Base-by-base conservation (phyloP, 129 eudicot genomes). In the Artemisia annua region DNA sequence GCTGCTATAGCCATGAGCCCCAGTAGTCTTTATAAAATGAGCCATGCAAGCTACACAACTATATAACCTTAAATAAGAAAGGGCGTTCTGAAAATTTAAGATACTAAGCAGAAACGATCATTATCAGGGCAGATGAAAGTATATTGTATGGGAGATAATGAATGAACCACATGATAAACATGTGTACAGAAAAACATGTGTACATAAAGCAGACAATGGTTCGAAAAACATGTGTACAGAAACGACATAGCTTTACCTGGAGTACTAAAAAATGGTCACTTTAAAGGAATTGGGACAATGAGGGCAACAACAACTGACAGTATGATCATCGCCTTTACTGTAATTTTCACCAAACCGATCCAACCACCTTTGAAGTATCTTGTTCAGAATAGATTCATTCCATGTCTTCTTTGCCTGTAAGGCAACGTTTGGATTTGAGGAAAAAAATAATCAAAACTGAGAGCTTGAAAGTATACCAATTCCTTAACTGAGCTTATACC, bases 201-300 rank as follows among this genome's bases (percentile, higher is more conserved):
- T 5, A 30, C 35, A 3, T 5, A 32, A 32, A 32, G 43, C 43
- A 32, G 6, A 32, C 0, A 32, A 32, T 32, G 43, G 43, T 35
- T 52, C 35, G 11, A 44, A 19, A 11, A 18, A 18, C 19, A 35
- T 43, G 5, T 20, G 17, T 35, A 63, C 14, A 55, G 20, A 70
- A 58, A 15, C 19, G 48, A 44, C 46, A 73, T 78, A 14, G 28
- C 13, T 35, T 49, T 93, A 90, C 99, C 97, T 79, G 96, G 30
- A 79, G 99, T 86, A 75, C 90, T 78, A 24, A 94, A 51, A 56
- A 90, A 83, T 22, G 99, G 96, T 96, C 99, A 94, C 81, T 90
- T 90, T 73, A 84, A 94, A 65, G 90, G 81, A 70, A 86, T 20
- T 2, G 98, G 98, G 74, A 97, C 98, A 48, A 90, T 26, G 30